Evolutionary conservation across 2,329 filamentous ascomycete species (phyloP).

Genomic region (Paradendryphiella salina): DNA sequence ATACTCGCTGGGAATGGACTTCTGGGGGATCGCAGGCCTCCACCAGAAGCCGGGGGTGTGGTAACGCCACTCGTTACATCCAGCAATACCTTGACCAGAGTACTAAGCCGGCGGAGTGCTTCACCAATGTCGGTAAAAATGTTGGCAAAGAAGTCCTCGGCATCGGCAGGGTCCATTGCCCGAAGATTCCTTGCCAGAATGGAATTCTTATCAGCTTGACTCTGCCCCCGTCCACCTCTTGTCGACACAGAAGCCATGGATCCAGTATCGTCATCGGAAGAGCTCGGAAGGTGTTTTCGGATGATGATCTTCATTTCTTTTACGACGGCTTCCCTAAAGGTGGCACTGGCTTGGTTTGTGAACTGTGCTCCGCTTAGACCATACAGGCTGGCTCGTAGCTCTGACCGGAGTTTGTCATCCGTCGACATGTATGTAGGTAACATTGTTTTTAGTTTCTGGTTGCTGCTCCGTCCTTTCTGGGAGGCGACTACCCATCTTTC

Average conservation of each 20-base stretch:
- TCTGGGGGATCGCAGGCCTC: constrained; percentile 52
- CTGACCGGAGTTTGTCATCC: constrained; percentile 69
- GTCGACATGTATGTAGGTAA: constrained; percentile 79
- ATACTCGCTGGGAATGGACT: constrained; percentile 51
- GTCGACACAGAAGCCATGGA: constrained; percentile 87
- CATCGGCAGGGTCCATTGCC: constrained; percentile 78
- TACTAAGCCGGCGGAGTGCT: constrained; percentile 79
- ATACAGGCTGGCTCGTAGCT: constrained; percentile 70
- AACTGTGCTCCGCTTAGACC: constrained; percentile 83
- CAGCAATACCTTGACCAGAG: constrained; percentile 91
- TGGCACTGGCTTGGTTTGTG: constrained; percentile 76
- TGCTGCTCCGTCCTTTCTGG: constrained; percentile 69
- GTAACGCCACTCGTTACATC: constrained; percentile 83
- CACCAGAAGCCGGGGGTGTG: constrained; percentile 47
- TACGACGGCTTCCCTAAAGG: constrained; percentile 80
- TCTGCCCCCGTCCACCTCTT: constrained; percentile 64
- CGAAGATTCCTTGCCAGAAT: constrained; percentile 86
- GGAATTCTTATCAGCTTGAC: constrained; percentile 85
- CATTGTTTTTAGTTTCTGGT: constrained; percentile 65
- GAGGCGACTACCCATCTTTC: constrained; percentile 82
- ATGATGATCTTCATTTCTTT: constrained; percentile 87
- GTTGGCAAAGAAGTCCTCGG: constrained; percentile 77
- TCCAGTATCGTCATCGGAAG: constrained; percentile 89
- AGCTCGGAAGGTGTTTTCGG: constrained; percentile 82
- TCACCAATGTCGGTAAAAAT: constrained; percentile 90